Evolutionary conservation across 2,329 filamentous ascomycete species (phyloP).

Genomic region (Helminthosporium solani): DNA sequence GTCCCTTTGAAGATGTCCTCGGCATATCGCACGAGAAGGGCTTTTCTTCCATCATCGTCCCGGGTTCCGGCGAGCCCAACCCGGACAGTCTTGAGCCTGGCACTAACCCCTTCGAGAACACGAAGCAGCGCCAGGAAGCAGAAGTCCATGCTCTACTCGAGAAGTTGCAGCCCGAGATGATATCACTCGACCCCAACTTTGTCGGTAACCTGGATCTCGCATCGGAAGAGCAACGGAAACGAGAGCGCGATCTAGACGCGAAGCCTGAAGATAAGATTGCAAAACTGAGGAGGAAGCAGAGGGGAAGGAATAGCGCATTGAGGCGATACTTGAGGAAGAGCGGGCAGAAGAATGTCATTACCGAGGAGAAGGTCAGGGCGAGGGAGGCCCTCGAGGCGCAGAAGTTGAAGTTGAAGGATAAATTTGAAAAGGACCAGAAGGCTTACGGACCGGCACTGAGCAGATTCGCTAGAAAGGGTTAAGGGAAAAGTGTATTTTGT

Average conservation of each 20-base stretch:
- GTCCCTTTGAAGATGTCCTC: constrained; percentile 90
- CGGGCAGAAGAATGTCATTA: constrained; percentile 88
- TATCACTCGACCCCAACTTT: constrained; percentile 87
- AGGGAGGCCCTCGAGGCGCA: constrained; percentile 75
- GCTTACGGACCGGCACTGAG: constrained; percentile 83
- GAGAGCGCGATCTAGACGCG: constrained; percentile 77
- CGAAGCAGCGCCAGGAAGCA: constrained; percentile 85
- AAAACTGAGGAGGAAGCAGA: constrained; percentile 70
- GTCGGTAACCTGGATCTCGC: constrained; percentile 84
- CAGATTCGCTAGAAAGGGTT: constrained; percentile 74
- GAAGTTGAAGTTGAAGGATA: constrained; percentile 64
- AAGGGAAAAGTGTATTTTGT: constrained; percentile 3
- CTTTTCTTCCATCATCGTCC: constrained; percentile 86
- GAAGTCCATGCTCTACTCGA: constrained; percentile 89
- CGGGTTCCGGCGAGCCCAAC: constrained; percentile 95
- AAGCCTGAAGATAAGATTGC: constrained; percentile 61
- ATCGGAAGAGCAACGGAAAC: constrained; percentile 72
- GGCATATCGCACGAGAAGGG: constrained; percentile 82
- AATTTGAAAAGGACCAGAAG: constrained; percentile 53
- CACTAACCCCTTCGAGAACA: constrained; percentile 87
- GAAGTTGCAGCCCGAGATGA: constrained; percentile 97
- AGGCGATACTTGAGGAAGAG: constrained; percentile 91
- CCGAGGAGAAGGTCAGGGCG: constrained; percentile 86
- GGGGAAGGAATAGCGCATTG: constrained; percentile 86
- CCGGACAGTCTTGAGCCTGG: constrained; percentile 83